These are phyloP conservation scores for Macrolepiota albuminosa DNA, from an alignment of 768 basidiomycete species.

Conservation along the genomic window DNA sequence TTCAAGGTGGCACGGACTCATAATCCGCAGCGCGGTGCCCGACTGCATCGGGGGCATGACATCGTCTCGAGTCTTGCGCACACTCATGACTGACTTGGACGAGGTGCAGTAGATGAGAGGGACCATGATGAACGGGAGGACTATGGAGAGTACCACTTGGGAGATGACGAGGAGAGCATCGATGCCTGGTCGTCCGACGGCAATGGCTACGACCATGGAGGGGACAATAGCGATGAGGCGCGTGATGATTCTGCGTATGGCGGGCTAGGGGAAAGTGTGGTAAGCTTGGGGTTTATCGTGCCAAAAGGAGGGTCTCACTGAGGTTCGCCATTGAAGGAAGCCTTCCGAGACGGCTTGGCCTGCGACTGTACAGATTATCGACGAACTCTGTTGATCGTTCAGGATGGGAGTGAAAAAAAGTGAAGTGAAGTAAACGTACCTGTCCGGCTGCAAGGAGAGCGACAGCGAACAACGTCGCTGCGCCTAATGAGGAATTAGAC, in stretches of 20 bases:
- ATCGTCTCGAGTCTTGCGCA: slow-evolving; percentile 37
- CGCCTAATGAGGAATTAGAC: slow-evolving; percentile 37
- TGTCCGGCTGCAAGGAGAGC: slow-evolving; percentile 84
- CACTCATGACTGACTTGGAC: slow-evolving; percentile 66
- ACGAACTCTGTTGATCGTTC: slow-evolving; percentile 52
- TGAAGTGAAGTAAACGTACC: slow-evolving; percentile 20
- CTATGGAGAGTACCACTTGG: slow-evolving; percentile 80
- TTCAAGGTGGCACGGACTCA: slow-evolving; percentile 18
- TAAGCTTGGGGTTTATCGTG: neutral
- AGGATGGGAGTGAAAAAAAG: neutral
- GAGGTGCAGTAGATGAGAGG: slow-evolving; percentile 78
- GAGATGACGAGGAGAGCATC: slow-evolving; percentile 77
- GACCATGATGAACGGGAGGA: slow-evolving; percentile 81
- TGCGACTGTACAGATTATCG: slow-evolving; percentile 83
- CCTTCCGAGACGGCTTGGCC: slow-evolving; percentile 92
- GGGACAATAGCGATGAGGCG: slow-evolving; percentile 81
- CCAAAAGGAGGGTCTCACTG: slow-evolving; percentile 37
- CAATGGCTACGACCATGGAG: slow-evolving; percentile 71
- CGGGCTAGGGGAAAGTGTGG: slow-evolving; percentile 41
- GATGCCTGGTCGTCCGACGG: slow-evolving; percentile 65
- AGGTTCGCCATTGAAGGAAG: slow-evolving; percentile 81
- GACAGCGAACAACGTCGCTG: slow-evolving; percentile 84
- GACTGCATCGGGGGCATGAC: slow-evolving; percentile 35
- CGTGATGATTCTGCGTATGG: slow-evolving; percentile 77
- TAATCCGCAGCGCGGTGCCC: slow-evolving; percentile 7